Conservation (phyloP, 331 rosid genomes). For the Acacia pycnantha region DNA sequence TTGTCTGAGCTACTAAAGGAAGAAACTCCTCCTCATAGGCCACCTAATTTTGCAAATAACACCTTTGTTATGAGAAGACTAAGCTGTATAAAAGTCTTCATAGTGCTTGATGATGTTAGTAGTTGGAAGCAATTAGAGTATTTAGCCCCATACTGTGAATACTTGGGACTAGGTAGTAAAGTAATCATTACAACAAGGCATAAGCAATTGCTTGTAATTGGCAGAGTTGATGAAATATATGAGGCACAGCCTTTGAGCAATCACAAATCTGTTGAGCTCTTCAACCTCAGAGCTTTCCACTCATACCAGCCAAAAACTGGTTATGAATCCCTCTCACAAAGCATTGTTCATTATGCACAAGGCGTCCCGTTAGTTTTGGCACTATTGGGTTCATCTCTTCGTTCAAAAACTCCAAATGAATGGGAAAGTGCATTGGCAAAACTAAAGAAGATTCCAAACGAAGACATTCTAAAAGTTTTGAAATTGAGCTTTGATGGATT, state of each 20-base stretch:
- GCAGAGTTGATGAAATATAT: neutral
- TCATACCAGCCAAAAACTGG: neutral
- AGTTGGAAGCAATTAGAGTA: conserved; percentile 3
- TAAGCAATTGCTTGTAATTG: neutral
- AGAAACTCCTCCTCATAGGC: neutral
- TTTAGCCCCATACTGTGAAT: conserved; percentile 7
- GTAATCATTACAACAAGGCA: conserved; percentile 28
- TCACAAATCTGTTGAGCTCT: conserved; percentile 1
- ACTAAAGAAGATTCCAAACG: neutral
- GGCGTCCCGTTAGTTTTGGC: conserved; percentile 27
- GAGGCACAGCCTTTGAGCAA: neutral
- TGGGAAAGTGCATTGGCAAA: conserved; percentile 26
- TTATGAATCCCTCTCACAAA: neutral
- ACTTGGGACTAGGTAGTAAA: conserved; percentile 23
- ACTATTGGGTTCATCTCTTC: conserved; percentile 17
- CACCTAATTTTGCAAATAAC: neutral
- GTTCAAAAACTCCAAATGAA: neutral
- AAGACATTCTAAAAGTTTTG: conserved; percentile 1
- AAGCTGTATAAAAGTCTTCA: neutral
- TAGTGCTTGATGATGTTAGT: conserved; percentile 37
- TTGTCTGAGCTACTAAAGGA: conserved; percentile 6
- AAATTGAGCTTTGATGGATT: conserved; percentile 19
- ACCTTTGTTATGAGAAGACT: neutral
- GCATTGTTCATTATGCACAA: neutral
- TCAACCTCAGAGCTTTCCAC: conserved; percentile 18